These are phyloP conservation scores for Pythium folliculosum DNA, from an alignment of 352 stramenopile genomes.

Conservation along the genomic window DNA sequence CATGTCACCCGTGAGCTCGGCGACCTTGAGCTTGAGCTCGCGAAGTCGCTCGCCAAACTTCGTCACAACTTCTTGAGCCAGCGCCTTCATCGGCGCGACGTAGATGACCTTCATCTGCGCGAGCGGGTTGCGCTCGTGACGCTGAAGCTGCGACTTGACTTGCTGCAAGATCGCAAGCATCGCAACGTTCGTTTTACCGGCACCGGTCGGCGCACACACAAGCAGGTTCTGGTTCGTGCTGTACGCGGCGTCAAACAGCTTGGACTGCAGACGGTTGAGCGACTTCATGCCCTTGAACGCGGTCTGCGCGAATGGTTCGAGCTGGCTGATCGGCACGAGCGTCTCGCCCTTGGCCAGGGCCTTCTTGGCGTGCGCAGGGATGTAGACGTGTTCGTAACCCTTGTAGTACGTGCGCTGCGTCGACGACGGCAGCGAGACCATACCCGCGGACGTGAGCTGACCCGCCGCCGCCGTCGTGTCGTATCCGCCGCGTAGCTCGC, in stretches of 20 bases:
- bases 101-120: slow-evolving; percentile 95
- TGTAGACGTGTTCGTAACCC: slow-evolving; percentile 83
- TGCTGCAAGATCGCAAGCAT: slow-evolving; percentile 96
- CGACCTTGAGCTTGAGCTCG: slow-evolving; percentile 72
- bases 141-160: slow-evolving; percentile 74
- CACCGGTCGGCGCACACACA: slow-evolving; percentile 91
- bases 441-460: slow-evolving; percentile 58
- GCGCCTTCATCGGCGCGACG: slow-evolving; percentile 97
- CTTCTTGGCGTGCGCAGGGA: slow-evolving; percentile 70
- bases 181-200: slow-evolving; percentile 99
- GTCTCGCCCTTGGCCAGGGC: slow-evolving; percentile 52
- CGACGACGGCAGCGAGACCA: slow-evolving; percentile 51
- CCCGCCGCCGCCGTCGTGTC: slow-evolving; percentile 66
- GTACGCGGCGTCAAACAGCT: slow-evolving; percentile 96
- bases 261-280: slow-evolving; percentile 98
- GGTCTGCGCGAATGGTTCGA: slow-evolving; percentile 78
- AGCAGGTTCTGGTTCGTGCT: slow-evolving; percentile 97
- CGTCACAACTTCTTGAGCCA: slow-evolving; percentile 98
- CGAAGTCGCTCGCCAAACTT: slow-evolving; percentile 94
- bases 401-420: slow-evolving; percentile 81
- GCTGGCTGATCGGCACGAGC: slow-evolving; percentile 60
- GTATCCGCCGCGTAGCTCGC: slow-evolving; percentile 64
- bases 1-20: slow-evolving; percentile 98
- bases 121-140: slow-evolving; percentile 40
- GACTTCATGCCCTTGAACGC: slow-evolving; percentile 72